Base-by-base conservation (phyloP, 139 green algal genomes). In the Chlorella sp. region DNA sequence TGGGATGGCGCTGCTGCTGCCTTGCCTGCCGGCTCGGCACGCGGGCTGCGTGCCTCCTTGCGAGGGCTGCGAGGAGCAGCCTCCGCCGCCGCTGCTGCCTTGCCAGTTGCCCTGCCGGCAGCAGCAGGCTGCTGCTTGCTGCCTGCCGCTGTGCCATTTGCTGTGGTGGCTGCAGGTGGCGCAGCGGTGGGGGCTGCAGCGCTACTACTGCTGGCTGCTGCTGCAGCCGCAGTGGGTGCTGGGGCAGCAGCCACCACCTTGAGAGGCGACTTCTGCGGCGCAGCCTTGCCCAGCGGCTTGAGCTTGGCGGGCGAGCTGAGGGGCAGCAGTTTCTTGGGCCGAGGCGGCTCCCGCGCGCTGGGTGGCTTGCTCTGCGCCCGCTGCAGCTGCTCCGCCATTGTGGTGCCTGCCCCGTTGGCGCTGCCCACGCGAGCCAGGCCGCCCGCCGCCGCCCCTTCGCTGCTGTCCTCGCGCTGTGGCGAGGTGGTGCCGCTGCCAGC, bases 381-480 rank as follows among this genome's bases (percentile, higher is more conserved):
- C 11, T 84, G 83, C 41, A 91, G 65, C 87, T 92, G 82, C 83
- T 88, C 87, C 28, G 88, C 88, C 88, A 91, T 92, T 5, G 88
- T 87, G 15, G 34, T 25, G 17, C 26, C 44, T 11, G 44, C 65
- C 25, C 63, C 38, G 25, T 75, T 74, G 16, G 44, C 34, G 65
- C 83, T 85, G n/a, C 36, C 26, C 12, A 39, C 28, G 0, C 78
- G 78, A 63, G 47, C 25, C 38, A 74, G 78, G 20, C 26, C 38
- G 16, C 20, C 38, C 38, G 30, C 32, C 23, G 57, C 36, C 38
- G 13, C 34, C 3, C 11, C 73, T 38, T 63, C 55, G 5, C 44
- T 36, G 62, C 74, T 39, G 44, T 84, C 84, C n/a, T 67, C 67
- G 25, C 38, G 75, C 38, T 70, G 75, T 23, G 34, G 75, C 6